A percentile compares a stretch with the other conserved stretches of the same genome.
Conservation (phyloP, 495 filamentous ascomycete species). For the Wilcoxina mikolae region DNA sequence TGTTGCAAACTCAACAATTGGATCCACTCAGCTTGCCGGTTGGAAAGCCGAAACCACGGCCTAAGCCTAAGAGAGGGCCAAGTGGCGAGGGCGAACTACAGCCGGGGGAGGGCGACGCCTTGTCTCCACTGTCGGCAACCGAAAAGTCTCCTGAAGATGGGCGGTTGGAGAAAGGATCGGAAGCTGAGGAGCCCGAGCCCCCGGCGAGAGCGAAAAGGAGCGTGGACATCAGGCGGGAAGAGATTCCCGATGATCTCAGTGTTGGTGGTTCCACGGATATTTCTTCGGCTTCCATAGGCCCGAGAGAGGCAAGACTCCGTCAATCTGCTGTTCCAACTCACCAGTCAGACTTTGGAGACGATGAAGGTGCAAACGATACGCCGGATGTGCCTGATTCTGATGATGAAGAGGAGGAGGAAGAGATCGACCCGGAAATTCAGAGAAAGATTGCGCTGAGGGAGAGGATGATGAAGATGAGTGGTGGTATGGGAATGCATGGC, state of each 20-base stretch:
- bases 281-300: not conserved
- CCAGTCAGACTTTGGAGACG: constrained; percentile 33
- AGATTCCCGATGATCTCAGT: constrained; percentile 2
- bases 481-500: constrained; percentile 92
- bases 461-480: constrained; percentile 96
- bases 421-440: constrained; percentile 78
- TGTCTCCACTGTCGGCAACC: not conserved
- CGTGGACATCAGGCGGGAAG: constrained; percentile 17
- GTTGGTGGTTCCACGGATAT: constrained; percentile 13
- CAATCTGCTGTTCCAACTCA: constrained; percentile 13
- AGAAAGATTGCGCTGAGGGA: constrained; percentile 80
- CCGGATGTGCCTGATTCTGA: constrained; percentile 39
- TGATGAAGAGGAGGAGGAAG: constrained; percentile 71
- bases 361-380: constrained; percentile 33
- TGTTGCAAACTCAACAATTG: constrained; percentile 84
- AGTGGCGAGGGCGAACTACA: constrained; percentile 24
- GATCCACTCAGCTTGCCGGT: constrained; percentile 53
- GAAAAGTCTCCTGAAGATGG: not conserved
- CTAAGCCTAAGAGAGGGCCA: constrained; percentile 60
- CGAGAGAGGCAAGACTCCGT: not conserved
- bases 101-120: not conserved
- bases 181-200: constrained; percentile 1
- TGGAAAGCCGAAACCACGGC: constrained; percentile 76
- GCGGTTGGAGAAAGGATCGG: not conserved
- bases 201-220: constrained; percentile 31